Evolutionary conservation across 2,329 filamentous ascomycete species (phyloP), one percentile per base, ranked within the genome.

Genomic region (Blastomyces parvus): DNA sequence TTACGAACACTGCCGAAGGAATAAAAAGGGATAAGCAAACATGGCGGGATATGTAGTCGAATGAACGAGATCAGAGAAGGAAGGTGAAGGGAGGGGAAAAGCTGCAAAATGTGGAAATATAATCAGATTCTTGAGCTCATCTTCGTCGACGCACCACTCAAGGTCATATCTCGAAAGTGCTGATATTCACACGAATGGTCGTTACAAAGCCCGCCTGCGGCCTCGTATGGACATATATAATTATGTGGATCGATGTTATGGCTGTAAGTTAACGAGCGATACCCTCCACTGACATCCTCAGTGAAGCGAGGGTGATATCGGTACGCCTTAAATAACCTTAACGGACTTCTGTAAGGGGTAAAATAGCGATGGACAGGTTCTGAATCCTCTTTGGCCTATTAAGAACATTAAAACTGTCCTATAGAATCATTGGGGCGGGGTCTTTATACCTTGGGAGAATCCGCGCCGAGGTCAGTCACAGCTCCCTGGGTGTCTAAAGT

Each of bases 251-350:
- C 86, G 76, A 99, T 96, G 69, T 87, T 88, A 76, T 96, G 90
- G 78, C 90, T 97, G 78, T 93, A 97, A 53, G 92, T 97, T 79
- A 95, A 82, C 67, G 94, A 97, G 72, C 88, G 87, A 72, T 91
- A 88, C 53, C 93, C 93, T 66, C 87, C 88, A 63, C 84, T 74
- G 63, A 96, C 86, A 63, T 84, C 80, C 59, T 88, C 76, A 67
- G 81, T 79, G 77, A 87, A 97, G 60, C 84, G 81, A 40, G 90
- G 90, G 73, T 97, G 92, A 73, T 93, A 97, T 69, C 93, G 90
- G 77, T 90, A 99, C 46, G 90, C 88, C 74, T 86, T 90, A 76
- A 97, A 97, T 69, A 84, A 84, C 68, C 84, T 86, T 65, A 99
- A 81, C 40, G 91, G 89, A 72, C 91, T 96, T 72, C 89, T 82